Base-by-base conservation (phyloP, 331 rosid species). In the Cydonia oblonga region DNA sequence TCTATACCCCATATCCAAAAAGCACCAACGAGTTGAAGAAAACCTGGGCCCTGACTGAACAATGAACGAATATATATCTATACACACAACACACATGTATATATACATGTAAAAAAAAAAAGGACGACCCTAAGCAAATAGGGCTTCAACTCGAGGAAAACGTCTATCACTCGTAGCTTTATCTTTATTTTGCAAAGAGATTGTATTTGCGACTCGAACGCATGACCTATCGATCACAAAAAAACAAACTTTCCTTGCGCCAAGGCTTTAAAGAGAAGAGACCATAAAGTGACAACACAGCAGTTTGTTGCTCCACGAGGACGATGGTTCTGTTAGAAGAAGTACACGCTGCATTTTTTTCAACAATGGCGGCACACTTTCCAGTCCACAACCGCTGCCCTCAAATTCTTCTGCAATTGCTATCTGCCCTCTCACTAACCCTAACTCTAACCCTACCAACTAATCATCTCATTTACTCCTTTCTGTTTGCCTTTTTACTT, bases 301-400 rank as follows among this genome's bases (percentile, higher is more conserved):
- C 64, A 57, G 12, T 44, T 29, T 44, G 57, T 75, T 62, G 15
- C 72, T 30, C 63, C 63, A 69, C 68, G 72, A 68, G 29, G 72
- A 28, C 63, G 76, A 79, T 74, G 65, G n/a, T 40, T 76, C 71
- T 15, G 68, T 67, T 61, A 49, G 42, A 70, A 67, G 25, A 24
- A 13, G 52, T 60, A 49, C 52, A 68, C 44, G n/a, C n/a, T 73
- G 61, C 66, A 11, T 35, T 62, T 62, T 74, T 72, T n/a, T n/a
- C n/a, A 79, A 68, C 72, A 74, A 74, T 32, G 73, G 76, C 72
- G 64, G 83, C 72, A n/a, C 19, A n/a, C 19, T 19, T 79, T 67
- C 25, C 44, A 62, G 9, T 22, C 28, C 1, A 49, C 54, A 49
- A 49, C 8, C 54, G 54, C 54, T 16, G 54, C 20, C n/a, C 53